These are phyloP conservation scores for Besnoitia besnoiti DNA, from an alignment of 169 alveolate species.

Conservation along the genomic window DNA sequence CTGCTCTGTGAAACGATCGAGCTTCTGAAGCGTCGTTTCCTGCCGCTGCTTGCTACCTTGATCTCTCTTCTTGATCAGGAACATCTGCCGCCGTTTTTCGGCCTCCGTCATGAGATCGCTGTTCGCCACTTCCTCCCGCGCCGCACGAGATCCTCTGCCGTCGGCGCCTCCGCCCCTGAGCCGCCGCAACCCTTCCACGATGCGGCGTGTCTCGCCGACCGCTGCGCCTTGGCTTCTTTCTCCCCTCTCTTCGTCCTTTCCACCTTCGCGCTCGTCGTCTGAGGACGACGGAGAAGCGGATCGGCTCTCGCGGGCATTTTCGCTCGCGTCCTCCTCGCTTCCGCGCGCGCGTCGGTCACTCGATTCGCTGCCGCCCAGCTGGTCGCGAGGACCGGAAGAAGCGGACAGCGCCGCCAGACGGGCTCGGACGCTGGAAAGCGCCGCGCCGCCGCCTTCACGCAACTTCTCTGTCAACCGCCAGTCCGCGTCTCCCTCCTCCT, in stretches of 20 bases:
- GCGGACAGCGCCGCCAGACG: constrained; percentile 44
- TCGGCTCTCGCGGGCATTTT: neutral
- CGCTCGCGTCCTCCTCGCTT: neutral
- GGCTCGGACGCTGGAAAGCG: neutral
- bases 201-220: neutral
- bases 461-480: neutral
- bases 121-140: neutral
- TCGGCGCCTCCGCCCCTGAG: neutral
- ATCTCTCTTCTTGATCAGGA: constrained; percentile 33
- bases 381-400: neutral
- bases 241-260: neutral
- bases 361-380: neutral
- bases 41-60: constrained; percentile 26
- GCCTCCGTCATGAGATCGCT: constrained; percentile 47
- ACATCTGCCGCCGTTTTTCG: constrained; percentile 46
- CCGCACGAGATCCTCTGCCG: neutral
- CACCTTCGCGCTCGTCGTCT: constrained; percentile 8
- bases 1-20: constrained; percentile 45
- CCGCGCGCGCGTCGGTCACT: neutral
- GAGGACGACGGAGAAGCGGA: constrained; percentile 30
- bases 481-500: neutral
- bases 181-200: constrained; percentile 24
- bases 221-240: neutral
- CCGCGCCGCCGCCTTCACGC: neutral
- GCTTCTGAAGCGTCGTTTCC: constrained; percentile 46